Conservation (phyloP, 352 stramenopile genomes). For the Phytophthora agathidicida region DNA sequence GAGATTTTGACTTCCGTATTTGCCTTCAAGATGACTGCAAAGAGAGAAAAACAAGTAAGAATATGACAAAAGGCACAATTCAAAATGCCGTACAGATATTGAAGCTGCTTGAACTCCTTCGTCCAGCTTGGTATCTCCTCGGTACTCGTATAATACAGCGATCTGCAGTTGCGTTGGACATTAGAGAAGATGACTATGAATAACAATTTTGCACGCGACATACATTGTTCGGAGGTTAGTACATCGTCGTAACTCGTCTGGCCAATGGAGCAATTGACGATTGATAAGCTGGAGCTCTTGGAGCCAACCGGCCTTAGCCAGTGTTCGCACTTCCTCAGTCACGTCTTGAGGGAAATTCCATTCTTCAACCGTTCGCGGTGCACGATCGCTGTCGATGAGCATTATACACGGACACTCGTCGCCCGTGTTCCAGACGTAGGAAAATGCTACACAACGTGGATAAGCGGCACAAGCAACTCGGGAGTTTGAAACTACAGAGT, state of each 20-base stretch:
- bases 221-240: slow-evolving; percentile 19
- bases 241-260: slow-evolving; percentile 27
- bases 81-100: slow-evolving; percentile 17
- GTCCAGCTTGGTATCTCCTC: slow-evolving; percentile 19
- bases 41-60: neutral
- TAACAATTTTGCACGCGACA: neutral
- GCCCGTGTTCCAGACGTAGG: slow-evolving; percentile 19
- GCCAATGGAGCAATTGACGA: slow-evolving; percentile 18
- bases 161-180: neutral
- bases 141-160: slow-evolving; percentile 20
- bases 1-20: slow-evolving; percentile 22
- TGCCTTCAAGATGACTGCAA: slow-evolving; percentile 33
- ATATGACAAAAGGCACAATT: neutral
- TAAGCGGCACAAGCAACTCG: slow-evolving; percentile 11
- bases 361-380: slow-evolving; percentile 24
- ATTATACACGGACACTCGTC: slow-evolving; percentile 32
- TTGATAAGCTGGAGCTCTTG: slow-evolving; percentile 35
- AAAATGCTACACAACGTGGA: slow-evolving; percentile 25
- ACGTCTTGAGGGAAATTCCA: slow-evolving; percentile 33
- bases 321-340: slow-evolving; percentile 9
- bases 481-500: slow-evolving; percentile 9
- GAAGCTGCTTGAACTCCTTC: slow-evolving; percentile 17
- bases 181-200: neutral
- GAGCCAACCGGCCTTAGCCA: slow-evolving; percentile 22
- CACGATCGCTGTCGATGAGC: slow-evolving; percentile 29